These are phyloP conservation scores for Pichia sp. DNA, from an alignment of 1,139 yeast genomes.

Conservation along the genomic window DNA sequence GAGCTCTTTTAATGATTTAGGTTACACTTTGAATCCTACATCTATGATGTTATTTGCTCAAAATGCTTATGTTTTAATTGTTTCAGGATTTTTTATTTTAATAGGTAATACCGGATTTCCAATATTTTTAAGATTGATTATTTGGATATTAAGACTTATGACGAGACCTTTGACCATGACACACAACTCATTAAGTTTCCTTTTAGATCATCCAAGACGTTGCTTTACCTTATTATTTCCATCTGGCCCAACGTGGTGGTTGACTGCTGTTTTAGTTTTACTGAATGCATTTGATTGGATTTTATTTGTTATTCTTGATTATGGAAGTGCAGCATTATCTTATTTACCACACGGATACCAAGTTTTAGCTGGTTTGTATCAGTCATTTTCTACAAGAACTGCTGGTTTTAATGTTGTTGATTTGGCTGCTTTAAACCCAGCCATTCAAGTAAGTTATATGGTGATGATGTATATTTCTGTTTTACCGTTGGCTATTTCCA, in stretches of 20 bases:
- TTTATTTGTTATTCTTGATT: slow-evolving; percentile 72
- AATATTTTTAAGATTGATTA: slow-evolving; percentile 63
- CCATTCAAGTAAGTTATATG: slow-evolving; percentile 88
- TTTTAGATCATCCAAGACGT: slow-evolving; percentile 93
- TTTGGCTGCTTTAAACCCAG: slow-evolving; percentile 70
- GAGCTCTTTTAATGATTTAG: slow-evolving; percentile 79
- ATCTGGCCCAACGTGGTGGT: slow-evolving; percentile 93
- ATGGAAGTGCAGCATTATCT: slow-evolving; percentile 43
- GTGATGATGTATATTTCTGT: slow-evolving; percentile 98
- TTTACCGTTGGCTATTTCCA: slow-evolving; percentile 90
- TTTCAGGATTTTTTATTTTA: slow-evolving; percentile 63
- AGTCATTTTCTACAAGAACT: slow-evolving; percentile 89
- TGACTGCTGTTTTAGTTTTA: slow-evolving; percentile 62
- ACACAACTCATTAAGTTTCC: slow-evolving; percentile 75
- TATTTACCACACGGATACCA: slow-evolving; percentile 59
- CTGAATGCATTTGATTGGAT: slow-evolving; percentile 75
- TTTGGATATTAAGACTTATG: slow-evolving; percentile 70
- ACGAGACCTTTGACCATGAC: slow-evolving; percentile 60
- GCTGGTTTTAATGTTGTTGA: slow-evolving; percentile 81
- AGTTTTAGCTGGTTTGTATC: slow-evolving; percentile 76
- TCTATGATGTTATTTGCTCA: slow-evolving; percentile 64
- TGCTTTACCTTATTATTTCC: slow-evolving; percentile 93
- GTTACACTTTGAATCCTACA: slow-evolving; percentile 71
- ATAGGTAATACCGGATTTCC: slow-evolving; percentile 96
- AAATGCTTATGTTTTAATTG: slow-evolving; percentile 58